Evolutionary conservation across 768 basidiomycete species (phyloP).

Genomic region (Termitomyces sp.): DNA sequence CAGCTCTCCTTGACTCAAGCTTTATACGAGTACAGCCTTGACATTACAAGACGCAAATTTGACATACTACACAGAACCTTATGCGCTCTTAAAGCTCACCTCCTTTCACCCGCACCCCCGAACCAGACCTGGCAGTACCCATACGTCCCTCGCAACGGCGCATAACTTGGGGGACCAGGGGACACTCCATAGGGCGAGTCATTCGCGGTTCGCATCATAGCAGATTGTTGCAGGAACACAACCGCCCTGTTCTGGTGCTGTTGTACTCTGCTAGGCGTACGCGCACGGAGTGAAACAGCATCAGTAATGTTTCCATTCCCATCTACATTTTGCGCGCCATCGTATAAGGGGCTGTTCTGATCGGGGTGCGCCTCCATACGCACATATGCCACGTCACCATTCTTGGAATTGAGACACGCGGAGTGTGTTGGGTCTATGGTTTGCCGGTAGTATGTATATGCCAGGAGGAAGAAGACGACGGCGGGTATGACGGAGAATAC

Average conservation of each 20-base stretch:
- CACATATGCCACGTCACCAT: conserved; percentile 3
- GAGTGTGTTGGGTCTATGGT: conserved; percentile 33
- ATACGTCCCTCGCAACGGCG: neutral
- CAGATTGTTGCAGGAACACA: neutral
- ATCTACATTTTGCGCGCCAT: neutral
- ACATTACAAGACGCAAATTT: neutral
- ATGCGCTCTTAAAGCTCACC: neutral
- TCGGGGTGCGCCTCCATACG: conserved; percentile 11
- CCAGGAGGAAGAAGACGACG: conserved; percentile 30
- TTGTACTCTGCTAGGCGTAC: neutral
- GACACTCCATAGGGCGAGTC: conserved; percentile 24
- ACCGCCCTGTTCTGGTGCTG: neutral
- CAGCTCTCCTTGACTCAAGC: too few relatives aligned
- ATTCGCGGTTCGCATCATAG: conserved; percentile 25
- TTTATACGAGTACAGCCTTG: neutral
- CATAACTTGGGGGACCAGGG: conserved; percentile 25
- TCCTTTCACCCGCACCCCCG: neutral
- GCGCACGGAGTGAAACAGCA: neutral
- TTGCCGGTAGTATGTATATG: conserved; percentile 38
- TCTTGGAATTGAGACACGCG: conserved; percentile 24
- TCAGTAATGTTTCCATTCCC: neutral
- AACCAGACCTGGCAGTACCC: conserved; percentile 5
- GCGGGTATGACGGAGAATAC: conserved; percentile 36
- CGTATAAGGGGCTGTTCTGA: neutral
- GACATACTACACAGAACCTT: neutral